phyloP scores from a whole-genome alignment of 352 stramenopile genomes.

The Globisporangium barbulae region DNA sequence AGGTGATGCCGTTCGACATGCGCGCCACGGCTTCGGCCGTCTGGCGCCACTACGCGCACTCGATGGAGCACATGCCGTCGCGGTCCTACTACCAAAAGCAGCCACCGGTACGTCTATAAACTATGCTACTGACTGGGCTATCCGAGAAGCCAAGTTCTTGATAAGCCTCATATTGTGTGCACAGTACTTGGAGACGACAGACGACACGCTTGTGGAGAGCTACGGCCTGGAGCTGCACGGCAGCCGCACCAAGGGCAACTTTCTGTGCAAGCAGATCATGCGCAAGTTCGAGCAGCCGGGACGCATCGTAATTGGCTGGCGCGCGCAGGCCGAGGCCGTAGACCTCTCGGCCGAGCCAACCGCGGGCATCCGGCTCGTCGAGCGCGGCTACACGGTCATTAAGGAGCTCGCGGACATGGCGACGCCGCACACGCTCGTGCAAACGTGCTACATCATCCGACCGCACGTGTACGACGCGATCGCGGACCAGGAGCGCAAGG shows the following conservation, averaged over 20 bases:
- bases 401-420: constrained; percentile 32
- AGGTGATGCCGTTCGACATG: constrained; percentile 50
- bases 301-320: constrained; percentile 60
- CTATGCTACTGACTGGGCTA: not conserved
- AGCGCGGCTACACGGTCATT: constrained; percentile 64
- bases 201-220: constrained; percentile 54
- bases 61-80: constrained; percentile 56
- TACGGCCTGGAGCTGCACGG: constrained; percentile 48
- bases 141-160: constrained; percentile 7
- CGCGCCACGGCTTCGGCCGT: constrained; percentile 36
- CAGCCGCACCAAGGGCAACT: constrained; percentile 43
- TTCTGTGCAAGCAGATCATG: constrained; percentile 52
- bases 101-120: constrained; percentile 27
- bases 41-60: constrained; percentile 54
- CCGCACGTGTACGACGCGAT: constrained; percentile 64
- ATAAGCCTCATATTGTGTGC: constrained; percentile 1
- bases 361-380: constrained; percentile 50
- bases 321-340: constrained; percentile 45
- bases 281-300: constrained; percentile 48
- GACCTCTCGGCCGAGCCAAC: constrained; percentile 47
- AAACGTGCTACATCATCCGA: constrained; percentile 66
- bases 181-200: constrained; percentile 39
- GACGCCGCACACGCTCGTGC: constrained; percentile 49
- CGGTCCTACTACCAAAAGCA: constrained; percentile 54
- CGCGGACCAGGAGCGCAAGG: constrained; percentile 55